phyloP scores from a whole-genome alignment of 345 rosid genomes.

The Kandelia obovata region DNA sequence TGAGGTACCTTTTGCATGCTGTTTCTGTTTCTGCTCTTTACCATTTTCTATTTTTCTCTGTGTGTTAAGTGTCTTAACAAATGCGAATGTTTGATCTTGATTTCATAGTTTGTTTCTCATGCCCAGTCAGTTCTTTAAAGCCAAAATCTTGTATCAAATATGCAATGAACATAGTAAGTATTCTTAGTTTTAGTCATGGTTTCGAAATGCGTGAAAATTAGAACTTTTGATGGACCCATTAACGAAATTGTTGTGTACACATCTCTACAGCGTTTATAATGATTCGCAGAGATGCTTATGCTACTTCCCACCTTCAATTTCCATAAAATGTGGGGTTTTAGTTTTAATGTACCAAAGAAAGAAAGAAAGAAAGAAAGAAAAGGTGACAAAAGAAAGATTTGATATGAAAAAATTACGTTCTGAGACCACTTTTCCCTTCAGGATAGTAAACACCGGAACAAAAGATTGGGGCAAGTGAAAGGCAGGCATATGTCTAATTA shows the following conservation, averaged over 20 bases:
- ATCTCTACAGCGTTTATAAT: not conserved
- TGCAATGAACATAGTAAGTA: too few species aligned
- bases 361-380: not conserved
- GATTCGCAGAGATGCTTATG: not conserved
- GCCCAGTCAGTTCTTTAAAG: too few species aligned
- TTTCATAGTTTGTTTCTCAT: too few species aligned
- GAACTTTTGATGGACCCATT: too few species aligned
- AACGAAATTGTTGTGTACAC: too few species aligned
- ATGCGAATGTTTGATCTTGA: not conserved
- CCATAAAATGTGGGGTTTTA: too few species aligned
- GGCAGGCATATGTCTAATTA: conserved; percentile 41
- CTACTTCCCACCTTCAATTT: not conserved
- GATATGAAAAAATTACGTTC: not conserved
- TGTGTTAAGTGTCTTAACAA: not conserved
- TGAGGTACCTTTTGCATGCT: conserved; percentile 17
- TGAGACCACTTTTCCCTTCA: conserved; percentile 17
- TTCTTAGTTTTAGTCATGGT: too few species aligned
- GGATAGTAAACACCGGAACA: conserved; percentile 35
- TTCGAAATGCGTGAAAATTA: too few species aligned
- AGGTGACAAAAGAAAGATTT: too few species aligned
- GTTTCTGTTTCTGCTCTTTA: not conserved
- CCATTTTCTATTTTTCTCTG: not conserved
- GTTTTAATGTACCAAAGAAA: too few species aligned
- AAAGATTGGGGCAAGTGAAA: conserved; percentile 41
- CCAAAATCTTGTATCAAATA: too few species aligned